These are phyloP conservation scores for Lactifluus rugatus DNA, from an alignment of 768 basidiomycete genomes.

Conservation along the genomic window DNA sequence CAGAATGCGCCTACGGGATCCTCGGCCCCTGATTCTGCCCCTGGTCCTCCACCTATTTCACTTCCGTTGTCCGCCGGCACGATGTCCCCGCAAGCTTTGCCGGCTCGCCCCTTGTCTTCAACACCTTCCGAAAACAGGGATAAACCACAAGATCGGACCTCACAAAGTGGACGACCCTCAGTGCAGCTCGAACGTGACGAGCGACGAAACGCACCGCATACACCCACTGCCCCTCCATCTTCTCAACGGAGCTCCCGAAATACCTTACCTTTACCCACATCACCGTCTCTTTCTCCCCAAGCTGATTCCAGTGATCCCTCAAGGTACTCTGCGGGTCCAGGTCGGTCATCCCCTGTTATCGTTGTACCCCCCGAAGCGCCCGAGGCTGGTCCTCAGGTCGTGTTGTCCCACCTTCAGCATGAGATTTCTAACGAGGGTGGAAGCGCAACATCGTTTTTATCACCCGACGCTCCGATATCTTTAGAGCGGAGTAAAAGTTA, in stretches of 20 bases:
- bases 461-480: constrained; percentile 23
- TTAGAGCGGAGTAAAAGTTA: constrained; percentile 30
- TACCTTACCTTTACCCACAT: background rate
- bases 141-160: background rate
- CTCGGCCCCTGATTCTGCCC: background rate
- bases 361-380: background rate
- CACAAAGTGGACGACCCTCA: background rate
- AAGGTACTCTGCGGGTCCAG: background rate
- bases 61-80: background rate
- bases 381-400: constrained; percentile 13
- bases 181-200: background rate
- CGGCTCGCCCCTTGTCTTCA: background rate
- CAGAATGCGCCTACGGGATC: background rate
- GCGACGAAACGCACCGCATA: background rate
- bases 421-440: background rate
- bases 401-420: constrained; percentile 15
- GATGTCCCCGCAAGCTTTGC: background rate
- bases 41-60: background rate
- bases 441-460: constrained; percentile 14
- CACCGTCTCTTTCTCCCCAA: background rate
- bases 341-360: constrained; percentile 4
- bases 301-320: background rate
- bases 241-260: background rate
- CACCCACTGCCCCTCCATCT: background rate
- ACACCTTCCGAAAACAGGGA: background rate